A percentile compares a stretch with the other conserved stretches of the same genome.
These are phyloP conservation scores for Eimeria tenella DNA, from an alignment of 169 alveolate species.

Conservation along the genomic window DNA sequence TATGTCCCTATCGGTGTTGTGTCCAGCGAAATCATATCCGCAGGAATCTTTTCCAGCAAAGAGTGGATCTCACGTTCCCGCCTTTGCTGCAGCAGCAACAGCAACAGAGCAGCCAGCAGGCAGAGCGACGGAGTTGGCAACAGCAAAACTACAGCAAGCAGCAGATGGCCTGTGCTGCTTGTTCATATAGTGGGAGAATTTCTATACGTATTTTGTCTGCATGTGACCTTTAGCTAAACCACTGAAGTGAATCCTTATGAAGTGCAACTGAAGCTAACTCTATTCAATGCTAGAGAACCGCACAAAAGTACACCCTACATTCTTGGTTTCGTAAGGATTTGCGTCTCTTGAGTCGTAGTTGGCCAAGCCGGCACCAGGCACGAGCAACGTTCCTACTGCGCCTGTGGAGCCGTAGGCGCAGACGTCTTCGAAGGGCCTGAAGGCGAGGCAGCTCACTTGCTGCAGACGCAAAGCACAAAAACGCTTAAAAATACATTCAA, in stretches of 20 bases:
- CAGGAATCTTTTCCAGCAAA: constrained; percentile 93
- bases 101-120: background rate
- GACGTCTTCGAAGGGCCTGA: constrained; percentile 94
- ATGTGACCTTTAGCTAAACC: background rate
- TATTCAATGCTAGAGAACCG: background rate
- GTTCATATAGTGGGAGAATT: too few relatives aligned
- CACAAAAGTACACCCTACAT: constrained; percentile 22
- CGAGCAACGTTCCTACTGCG: constrained; percentile 89
- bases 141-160: background rate
- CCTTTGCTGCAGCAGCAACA: constrained; percentile 77
- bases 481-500: too few relatives aligned
- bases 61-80: constrained; percentile 91
- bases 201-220: too few relatives aligned
- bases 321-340: constrained; percentile 91
- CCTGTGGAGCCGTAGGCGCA: constrained; percentile 88
- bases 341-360: constrained; percentile 92
- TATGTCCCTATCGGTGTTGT: background rate
- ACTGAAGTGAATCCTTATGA: background rate
- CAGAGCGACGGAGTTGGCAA: background rate
- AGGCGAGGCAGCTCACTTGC: constrained; percentile 86
- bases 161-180: too few relatives aligned
- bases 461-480: background rate
- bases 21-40: constrained; percentile 88
- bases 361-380: constrained; percentile 96
- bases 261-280: background rate